phyloP scores from a whole-genome alignment of 2,329 filamentous ascomycete genomes.

The Arachnomyces sp. region DNA sequence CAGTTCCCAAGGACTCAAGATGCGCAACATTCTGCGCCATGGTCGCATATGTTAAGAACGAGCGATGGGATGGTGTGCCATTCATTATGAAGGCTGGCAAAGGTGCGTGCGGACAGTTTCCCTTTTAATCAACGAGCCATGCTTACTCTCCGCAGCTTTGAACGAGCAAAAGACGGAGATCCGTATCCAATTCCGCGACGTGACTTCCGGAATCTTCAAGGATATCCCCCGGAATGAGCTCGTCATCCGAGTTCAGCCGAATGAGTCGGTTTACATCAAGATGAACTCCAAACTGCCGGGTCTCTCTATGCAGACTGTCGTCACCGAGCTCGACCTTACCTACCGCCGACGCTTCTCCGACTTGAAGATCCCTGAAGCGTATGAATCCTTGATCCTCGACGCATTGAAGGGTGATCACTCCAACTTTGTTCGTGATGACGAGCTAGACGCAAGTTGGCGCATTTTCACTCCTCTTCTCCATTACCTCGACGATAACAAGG shows the following conservation, averaged over 20 bases:
- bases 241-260: constrained; percentile 97
- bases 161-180: constrained; percentile 99
- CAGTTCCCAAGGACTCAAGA: constrained; percentile 90
- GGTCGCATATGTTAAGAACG: constrained; percentile 98
- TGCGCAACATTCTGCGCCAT: constrained; percentile 98
- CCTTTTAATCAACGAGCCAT: not conserved
- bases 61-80: constrained; percentile 97
- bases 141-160: constrained; percentile 49
- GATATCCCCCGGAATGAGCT: constrained; percentile 98
- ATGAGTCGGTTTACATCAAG: constrained; percentile 99
- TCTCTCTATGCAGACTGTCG: constrained; percentile 97
- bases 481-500: constrained; percentile 98
- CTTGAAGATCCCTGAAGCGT: constrained; percentile 97
- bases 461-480: constrained; percentile 96
- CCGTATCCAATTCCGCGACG: constrained; percentile 98
- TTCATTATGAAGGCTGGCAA: constrained; percentile 99
- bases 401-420: constrained; percentile 98
- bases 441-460: constrained; percentile 95
- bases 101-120: constrained; percentile 29
- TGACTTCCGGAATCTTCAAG: constrained; percentile 98
- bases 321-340: constrained; percentile 95
- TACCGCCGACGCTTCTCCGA: constrained; percentile 98
- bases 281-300: constrained; percentile 99
- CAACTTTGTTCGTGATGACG: constrained; percentile 96
- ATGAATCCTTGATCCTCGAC: constrained; percentile 94